Conservation (phyloP, 1,284 basidiomycete species). For the Limonomyces culmigenus region DNA sequence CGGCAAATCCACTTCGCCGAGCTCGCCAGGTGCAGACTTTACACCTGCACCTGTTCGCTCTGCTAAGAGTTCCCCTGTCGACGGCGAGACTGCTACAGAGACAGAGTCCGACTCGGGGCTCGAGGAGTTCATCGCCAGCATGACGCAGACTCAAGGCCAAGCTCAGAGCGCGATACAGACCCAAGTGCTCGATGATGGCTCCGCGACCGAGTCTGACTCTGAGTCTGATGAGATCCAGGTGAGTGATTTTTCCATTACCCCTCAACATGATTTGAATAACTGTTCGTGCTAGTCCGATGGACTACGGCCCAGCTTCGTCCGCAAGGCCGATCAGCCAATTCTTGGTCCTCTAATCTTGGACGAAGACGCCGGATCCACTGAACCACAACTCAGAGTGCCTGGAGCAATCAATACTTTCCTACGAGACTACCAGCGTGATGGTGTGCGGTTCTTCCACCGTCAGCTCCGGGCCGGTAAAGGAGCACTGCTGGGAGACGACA, state of each 20-base stretch:
- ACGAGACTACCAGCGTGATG: constrained; percentile 74
- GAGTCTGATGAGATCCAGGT: constrained; percentile 18
- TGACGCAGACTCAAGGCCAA: too few species aligned
- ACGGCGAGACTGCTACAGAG: too few species aligned
- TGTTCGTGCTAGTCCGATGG: constrained; percentile 7
- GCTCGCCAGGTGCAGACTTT: too few species aligned
- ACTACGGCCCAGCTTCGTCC: constrained; percentile 36
- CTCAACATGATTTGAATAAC: background rate
- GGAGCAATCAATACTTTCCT: constrained; percentile 63
- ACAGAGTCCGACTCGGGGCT: too few species aligned
- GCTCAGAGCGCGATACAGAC: too few species aligned
- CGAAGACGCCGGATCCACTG: too few species aligned
- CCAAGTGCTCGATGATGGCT: constrained; percentile 10
- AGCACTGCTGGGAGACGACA: constrained; percentile 75
- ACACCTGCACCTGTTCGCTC: too few species aligned
- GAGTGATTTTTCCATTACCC: constrained; percentile 6
- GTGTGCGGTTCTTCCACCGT: constrained; percentile 59
- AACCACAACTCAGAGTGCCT: constrained; percentile 38
- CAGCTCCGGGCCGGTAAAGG: constrained; percentile 47
- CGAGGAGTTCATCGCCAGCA: too few species aligned
- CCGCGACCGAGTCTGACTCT: constrained; percentile 26
- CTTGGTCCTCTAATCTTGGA: constrained; percentile 32
- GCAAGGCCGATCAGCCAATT: constrained; percentile 22
- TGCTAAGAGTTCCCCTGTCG: too few species aligned
- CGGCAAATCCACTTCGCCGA: too few species aligned